Evolutionary conservation across 495 filamentous ascomycete species (phyloP), one percentile per base, ranked within the genome.

Genomic region (Astrothelium macrocarpum): DNA sequence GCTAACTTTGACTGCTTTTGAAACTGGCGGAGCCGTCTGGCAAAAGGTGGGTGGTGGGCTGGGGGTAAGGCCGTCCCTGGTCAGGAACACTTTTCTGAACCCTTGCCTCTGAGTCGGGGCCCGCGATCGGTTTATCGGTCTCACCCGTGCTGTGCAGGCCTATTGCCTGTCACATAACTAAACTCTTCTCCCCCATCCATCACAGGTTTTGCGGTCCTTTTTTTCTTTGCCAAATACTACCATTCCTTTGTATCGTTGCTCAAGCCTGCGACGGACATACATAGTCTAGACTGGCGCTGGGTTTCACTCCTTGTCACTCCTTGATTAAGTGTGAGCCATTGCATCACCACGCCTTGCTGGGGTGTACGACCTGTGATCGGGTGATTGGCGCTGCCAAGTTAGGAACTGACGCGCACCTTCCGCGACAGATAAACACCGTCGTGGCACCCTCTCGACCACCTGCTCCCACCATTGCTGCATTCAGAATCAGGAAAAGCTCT

Each of bases 371-470:
- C 43, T 20, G 12, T 26, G 49, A 16, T 56, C 49, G n/a, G 49
- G 2, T 56, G 49, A 29, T 56, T 56, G 49, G 49, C 49, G 23
- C 7, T 56, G 49, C 49, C 49, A 25, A 56, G 5, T 20, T 56
- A 9, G 49, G 20, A 56, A 56, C 25, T 56, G 49, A 56, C 49
- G 49, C 49, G 49, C 12, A 56, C 49, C 49, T 29, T 56, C 20
- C 49, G 49, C 49, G 49, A 56, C 49, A 56, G 20, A 29, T 56
- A 56, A 56, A 56, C 49, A 56, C 25, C 23, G 31, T 60, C 59
- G 59, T 60, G 59, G 59, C 59, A 60, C 59, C 25, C 59, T 36
- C 36, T 43, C 31, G 36, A 60, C 59, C 59, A 36, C n/a, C 59
- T 43, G 59, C 59, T 36, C 28, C 59, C 3, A 31, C 59, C 59